phyloP scores from a whole-genome alignment of 2,329 filamentous ascomycete species.

The Fusarium keratoplasticum region DNA sequence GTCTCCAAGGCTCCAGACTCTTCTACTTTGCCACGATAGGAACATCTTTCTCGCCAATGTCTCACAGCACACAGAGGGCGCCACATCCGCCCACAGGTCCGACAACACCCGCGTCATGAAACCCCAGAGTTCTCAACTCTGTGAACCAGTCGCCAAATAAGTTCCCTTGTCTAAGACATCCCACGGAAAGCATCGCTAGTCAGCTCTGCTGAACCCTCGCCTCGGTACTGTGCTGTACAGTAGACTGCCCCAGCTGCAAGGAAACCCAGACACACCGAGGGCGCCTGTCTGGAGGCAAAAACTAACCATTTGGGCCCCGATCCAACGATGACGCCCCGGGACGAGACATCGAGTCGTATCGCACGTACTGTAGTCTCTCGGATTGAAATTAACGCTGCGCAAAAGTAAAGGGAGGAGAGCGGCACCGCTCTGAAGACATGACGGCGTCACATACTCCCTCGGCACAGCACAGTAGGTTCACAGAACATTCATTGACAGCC shows the following conservation, averaged over 20 bases:
- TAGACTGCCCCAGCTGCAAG: slow-evolving; percentile 12
- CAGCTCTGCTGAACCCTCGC: slow-evolving; percentile 28
- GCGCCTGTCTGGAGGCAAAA: slow-evolving; percentile 13
- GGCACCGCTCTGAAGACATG: slow-evolving; percentile 7
- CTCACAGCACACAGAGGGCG: slow-evolving; percentile 31
- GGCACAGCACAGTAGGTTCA: background rate
- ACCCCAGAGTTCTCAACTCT: slow-evolving; percentile 15
- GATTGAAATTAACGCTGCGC: background rate
- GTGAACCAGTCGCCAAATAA: slow-evolving; percentile 7
- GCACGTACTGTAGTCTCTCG: background rate
- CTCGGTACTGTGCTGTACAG: background rate
- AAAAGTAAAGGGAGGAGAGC: background rate
- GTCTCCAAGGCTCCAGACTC: slow-evolving; percentile 32
- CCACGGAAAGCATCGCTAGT: slow-evolving; percentile 35
- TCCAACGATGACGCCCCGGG: slow-evolving; percentile 15
- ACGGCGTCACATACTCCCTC: slow-evolving; percentile 15
- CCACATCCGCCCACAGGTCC: slow-evolving; percentile 37
- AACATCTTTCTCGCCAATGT: slow-evolving; percentile 29
- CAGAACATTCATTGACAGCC: slow-evolving; percentile 23
- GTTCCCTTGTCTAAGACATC: slow-evolving; percentile 38
- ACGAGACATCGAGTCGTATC: slow-evolving; percentile 14
- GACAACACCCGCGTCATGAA: slow-evolving; percentile 41
- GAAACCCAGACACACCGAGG: slow-evolving; percentile 1
- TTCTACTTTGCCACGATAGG: slow-evolving; percentile 26
- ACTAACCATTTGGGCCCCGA: background rate